Evolutionary conservation across 495 filamentous ascomycete genomes (phyloP).

Genomic region (Podospora appendiculata): DNA sequence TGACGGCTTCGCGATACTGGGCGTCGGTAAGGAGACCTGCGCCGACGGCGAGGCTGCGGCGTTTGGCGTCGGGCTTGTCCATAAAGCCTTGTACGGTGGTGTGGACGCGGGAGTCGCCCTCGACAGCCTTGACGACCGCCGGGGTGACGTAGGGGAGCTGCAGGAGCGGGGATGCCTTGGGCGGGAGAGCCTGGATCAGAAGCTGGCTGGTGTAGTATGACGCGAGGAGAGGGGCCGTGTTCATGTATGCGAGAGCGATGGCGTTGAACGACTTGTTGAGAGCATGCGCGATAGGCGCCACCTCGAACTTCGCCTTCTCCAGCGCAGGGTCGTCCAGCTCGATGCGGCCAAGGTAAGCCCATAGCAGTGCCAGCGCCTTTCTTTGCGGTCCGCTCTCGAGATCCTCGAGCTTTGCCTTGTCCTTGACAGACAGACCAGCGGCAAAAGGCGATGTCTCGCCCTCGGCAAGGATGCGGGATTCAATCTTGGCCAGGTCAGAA

Average conservation of each 20-base stretch:
- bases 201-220: constrained; percentile 78
- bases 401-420: constrained; percentile 59
- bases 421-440: constrained; percentile 58
- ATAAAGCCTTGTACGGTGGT: constrained; percentile 81
- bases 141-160: constrained; percentile 87
- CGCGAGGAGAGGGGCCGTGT: constrained; percentile 69
- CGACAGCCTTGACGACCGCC: constrained; percentile 62
- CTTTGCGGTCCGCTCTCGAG: constrained; percentile 64
- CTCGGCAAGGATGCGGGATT: constrained; percentile 63
- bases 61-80: constrained; percentile 64
- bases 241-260: constrained; percentile 81
- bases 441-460: constrained; percentile 38
- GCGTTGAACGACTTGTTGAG: constrained; percentile 80
- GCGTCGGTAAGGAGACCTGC: constrained; percentile 62
- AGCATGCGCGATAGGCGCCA: constrained; percentile 75
- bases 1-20: constrained; percentile 68
- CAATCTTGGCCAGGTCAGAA: constrained; percentile 67
- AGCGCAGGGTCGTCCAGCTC: constrained; percentile 63
- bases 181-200: constrained; percentile 81
- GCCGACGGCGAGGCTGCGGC: constrained; percentile 60
- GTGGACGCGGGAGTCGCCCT: constrained; percentile 70
- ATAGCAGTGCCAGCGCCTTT: constrained; percentile 82
- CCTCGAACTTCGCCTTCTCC: constrained; percentile 68
- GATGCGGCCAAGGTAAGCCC: constrained; percentile 88
- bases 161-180: constrained; percentile 75